Base-by-base conservation (phyloP, 2,329 filamentous ascomycete genomes). In the Dryadomyces quercus-mongolicae region DNA sequence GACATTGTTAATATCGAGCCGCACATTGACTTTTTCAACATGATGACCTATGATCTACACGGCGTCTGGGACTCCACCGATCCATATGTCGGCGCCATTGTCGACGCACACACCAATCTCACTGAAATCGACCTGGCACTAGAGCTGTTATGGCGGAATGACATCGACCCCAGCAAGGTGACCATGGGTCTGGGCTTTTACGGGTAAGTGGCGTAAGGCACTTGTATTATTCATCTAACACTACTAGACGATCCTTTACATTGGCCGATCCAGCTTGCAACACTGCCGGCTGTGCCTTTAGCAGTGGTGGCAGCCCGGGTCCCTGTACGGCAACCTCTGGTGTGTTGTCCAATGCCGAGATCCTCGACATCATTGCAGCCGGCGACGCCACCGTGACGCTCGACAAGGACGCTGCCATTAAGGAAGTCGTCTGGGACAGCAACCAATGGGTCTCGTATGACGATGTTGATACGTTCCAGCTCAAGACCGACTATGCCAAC, bases 71-170 rank as follows among this genome's bases (percentile, higher is more conserved):
- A 73, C 53, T 44, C 49, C 9, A n/a, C 44, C 1, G 55, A 48
- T 25, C 49, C 57, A 25, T 55, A 1, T 16, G 60, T 62, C 5
- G 70, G 70, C 1, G 43, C 61, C 0, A 61, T 62, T 15, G 60
- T 71, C 9, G 60, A 65, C 20, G 59, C 65, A 0, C 73, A 76
- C 54, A 74, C 72, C 0, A 75, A 77, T 56, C 50, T 76, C 5
- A 74, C 71, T 0, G 73, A 76, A 57, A 73, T 75, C 38, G 60
- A 71, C 2, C 31, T 58, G 0, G 63, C 62, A 0, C 54, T 76
- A 0, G 66, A 75, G 1, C 68, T 78, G 0, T 60, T 80, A 3
- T 78, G 75, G 73, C 65, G 71, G 5, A 70, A 67, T 31, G 59
- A 69, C 25, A 64, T 80, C n/a, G 55, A 64, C 2, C 68, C 75